Conservation (phyloP, 2,329 filamentous ascomycete genomes). For the Colletotrichum cordylinicola region DNA sequence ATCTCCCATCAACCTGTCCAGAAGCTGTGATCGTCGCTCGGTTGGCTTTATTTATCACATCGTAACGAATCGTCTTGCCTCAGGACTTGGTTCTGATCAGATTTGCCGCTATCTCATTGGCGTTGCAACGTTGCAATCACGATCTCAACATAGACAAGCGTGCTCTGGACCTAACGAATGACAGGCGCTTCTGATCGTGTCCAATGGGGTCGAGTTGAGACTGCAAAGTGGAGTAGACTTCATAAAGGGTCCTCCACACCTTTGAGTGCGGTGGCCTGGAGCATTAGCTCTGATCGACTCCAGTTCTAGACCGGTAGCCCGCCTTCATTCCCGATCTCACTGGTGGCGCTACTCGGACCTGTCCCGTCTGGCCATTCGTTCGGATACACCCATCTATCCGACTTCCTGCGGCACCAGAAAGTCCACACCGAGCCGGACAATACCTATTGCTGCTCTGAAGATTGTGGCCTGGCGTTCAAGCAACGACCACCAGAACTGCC, state of each 20-base stretch:
- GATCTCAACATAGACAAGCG: constrained; percentile 3
- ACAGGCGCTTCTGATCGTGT: not conserved
- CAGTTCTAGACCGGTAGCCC: not conserved
- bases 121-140: constrained; percentile 21
- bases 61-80: constrained; percentile 4
- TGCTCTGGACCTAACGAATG: not conserved
- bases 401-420: not conserved
- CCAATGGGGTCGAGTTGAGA: not conserved
- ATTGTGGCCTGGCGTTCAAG: not conserved
- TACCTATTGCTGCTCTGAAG: not conserved
- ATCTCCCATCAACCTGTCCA: not conserved
- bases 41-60: not conserved
- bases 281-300: not conserved
- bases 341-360: not conserved
- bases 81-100: not conserved
- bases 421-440: not conserved
- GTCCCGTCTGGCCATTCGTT: not conserved
- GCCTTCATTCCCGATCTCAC: not conserved
- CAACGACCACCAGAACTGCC: not conserved
- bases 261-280: not conserved
- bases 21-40: constrained; percentile 4
- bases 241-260: not conserved
- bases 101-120: constrained; percentile 16
- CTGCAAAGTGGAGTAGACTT: not conserved
- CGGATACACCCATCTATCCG: not conserved